A percentile compares a stretch with the other conserved stretches of the same genome.
These are phyloP conservation scores for Beauveria asiatica DNA, from an alignment of 2,329 filamentous ascomycete genomes.

Conservation along the genomic window DNA sequence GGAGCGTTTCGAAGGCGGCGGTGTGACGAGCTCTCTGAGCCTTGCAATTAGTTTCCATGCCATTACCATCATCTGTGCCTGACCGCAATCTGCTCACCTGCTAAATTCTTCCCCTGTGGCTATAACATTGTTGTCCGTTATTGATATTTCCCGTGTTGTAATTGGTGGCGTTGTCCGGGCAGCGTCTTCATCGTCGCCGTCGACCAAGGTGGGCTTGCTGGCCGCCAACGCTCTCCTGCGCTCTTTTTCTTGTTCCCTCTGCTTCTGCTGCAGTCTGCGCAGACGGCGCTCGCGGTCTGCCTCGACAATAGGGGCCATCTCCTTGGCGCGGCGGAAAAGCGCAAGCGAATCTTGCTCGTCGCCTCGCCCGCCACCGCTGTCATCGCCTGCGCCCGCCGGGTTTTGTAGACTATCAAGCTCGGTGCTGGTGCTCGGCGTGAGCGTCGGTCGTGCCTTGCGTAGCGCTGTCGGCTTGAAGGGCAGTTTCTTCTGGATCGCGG, in stretches of 20 bases:
- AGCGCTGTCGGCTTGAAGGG: slow-evolving; percentile 43
- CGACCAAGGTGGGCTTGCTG: background rate
- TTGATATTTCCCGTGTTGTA: background rate
- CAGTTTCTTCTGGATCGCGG: slow-evolving; percentile 30
- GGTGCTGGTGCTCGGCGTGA: slow-evolving; percentile 15
- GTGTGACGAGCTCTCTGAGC: slow-evolving; percentile 26
- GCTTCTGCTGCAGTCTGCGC: slow-evolving; percentile 18
- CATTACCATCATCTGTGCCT: background rate
- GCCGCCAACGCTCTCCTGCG: background rate
- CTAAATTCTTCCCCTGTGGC: background rate
- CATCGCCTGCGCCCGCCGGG: background rate
- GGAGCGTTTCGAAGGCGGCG: slow-evolving; percentile 32
- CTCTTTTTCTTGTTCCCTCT: slow-evolving; percentile 14
- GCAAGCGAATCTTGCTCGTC: slow-evolving; percentile 29
- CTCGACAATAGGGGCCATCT: slow-evolving; percentile 37
- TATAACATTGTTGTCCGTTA: background rate
- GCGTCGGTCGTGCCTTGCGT: slow-evolving; percentile 20
- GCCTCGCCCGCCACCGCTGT: background rate
- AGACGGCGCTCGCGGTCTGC: slow-evolving; percentile 30
- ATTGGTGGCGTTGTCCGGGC: slow-evolving; percentile 16
- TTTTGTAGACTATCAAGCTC: slow-evolving; percentile 12
- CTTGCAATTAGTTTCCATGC: background rate
- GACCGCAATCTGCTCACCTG: background rate
- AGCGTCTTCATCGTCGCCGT: background rate
- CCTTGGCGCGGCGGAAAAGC: slow-evolving; percentile 42